A percentile compares a stretch with the other conserved stretches of the same genome.
Evolutionary conservation across 2,329 filamentous ascomycete genomes (phyloP).

Genomic region (Ascochyta fabae): DNA sequence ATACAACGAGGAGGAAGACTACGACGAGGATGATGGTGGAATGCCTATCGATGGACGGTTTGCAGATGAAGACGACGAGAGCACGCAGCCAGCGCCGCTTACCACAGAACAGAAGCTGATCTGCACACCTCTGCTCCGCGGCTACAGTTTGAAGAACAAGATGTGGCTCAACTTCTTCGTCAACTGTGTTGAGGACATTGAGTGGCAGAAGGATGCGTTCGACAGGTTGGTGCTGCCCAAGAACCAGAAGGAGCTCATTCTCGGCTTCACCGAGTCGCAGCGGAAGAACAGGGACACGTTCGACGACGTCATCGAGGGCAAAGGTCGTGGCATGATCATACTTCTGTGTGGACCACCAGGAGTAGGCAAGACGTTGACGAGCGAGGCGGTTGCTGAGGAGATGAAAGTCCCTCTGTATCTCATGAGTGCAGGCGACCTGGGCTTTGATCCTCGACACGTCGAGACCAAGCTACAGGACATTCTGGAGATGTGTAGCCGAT

Average conservation of each 20-base stretch:
- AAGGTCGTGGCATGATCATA: constrained; percentile 81
- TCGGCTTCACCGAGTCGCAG: constrained; percentile 82
- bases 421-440: constrained; percentile 72
- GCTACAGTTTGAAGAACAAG: constrained; percentile 86
- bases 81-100: constrained; percentile 59
- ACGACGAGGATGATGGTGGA: constrained; percentile 15
- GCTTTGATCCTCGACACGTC: constrained; percentile 52
- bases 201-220: constrained; percentile 83
- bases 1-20: constrained; percentile 6
- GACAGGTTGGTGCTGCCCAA: constrained; percentile 75
- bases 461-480: constrained; percentile 56
- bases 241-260: constrained; percentile 70
- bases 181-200: constrained; percentile 76
- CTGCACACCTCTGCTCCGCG: constrained; percentile 79
- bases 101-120: constrained; percentile 82
- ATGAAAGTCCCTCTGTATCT: constrained; percentile 82
- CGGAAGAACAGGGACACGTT: constrained; percentile 76
- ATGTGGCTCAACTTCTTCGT: constrained; percentile 87
- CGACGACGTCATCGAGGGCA: constrained; percentile 72
- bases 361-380: constrained; percentile 86
- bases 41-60: constrained; percentile 20
- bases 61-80: constrained; percentile 19
- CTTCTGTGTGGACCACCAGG: constrained; percentile 85
- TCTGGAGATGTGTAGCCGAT: constrained; percentile 57
- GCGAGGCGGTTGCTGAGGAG: constrained; percentile 84